A percentile compares a stretch with the other conserved stretches of the same genome.
Evolutionary conservation across 2,329 filamentous ascomycete species (phyloP).

Genomic region (Apiospora arundinis): DNA sequence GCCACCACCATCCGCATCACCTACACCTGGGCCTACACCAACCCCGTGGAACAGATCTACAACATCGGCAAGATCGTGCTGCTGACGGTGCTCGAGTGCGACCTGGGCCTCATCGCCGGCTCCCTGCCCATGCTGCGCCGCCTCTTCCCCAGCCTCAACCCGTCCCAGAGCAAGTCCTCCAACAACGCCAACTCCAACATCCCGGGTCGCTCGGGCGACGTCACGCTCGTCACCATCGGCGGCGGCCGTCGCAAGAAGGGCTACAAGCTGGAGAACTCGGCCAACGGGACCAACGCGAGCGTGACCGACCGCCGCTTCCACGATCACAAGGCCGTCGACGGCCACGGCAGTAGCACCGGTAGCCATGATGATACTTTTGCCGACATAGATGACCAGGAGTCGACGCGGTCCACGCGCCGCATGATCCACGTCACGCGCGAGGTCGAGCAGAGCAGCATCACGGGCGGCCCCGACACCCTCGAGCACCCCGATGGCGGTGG

Average conservation of each 20-base stretch:
- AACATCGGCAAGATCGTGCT: conserved; percentile 15
- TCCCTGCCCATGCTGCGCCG: conserved; percentile 23
- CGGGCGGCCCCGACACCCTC: background rate
- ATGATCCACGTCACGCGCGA: conserved; percentile 25
- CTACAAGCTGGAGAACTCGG: conserved; percentile 24
- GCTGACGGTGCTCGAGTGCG: conserved; percentile 23
- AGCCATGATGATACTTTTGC: background rate
- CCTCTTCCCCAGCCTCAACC: conserved; percentile 19
- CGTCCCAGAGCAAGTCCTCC: background rate
- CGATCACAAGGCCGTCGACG: background rate
- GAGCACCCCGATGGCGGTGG: background rate
- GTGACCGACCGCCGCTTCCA: conserved; percentile 18
- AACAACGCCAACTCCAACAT: background rate
- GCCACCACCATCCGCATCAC: conserved; percentile 27
- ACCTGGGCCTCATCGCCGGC: conserved; percentile 22
- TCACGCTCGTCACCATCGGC: conserved; percentile 25
- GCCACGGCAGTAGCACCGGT: background rate
- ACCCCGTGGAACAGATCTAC: conserved; percentile 14
- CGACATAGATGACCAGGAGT: conserved; percentile 4
- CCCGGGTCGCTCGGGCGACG: conserved; percentile 20
- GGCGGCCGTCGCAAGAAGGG: conserved; percentile 11
- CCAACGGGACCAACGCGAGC: background rate
- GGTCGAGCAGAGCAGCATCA: conserved; percentile 10
- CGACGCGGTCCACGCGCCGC: conserved; percentile 21
- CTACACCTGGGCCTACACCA: conserved; percentile 25